These are phyloP conservation scores for Elaeagnus macrophylla DNA, from an alignment of 306 rosid genomes.

Conservation along the genomic window DNA sequence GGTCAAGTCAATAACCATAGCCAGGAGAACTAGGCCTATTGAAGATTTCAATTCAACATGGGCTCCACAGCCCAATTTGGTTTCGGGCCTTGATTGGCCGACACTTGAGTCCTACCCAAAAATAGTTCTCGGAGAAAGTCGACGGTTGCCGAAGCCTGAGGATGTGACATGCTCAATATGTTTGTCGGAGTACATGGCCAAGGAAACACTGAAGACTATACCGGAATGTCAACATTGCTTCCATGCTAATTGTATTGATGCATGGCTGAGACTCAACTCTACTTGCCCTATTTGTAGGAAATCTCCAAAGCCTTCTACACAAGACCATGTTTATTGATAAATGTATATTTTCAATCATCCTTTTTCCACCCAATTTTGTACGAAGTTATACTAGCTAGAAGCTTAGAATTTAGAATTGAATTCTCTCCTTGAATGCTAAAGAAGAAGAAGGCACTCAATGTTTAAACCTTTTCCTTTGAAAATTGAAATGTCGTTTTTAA, in stretches of 20 bases:
- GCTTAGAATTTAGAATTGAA: no score
- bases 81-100: constrained; percentile 39
- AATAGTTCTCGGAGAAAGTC: constrained; percentile 41
- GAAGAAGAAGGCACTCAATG: no score
- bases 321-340: not conserved
- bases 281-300: constrained; percentile 73
- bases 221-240: constrained; percentile 66
- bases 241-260: constrained; percentile 64
- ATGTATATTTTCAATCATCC: no score
- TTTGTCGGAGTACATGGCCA: constrained; percentile 50
- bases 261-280: constrained; percentile 59
- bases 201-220: constrained; percentile 49
- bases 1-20: constrained; percentile 18
- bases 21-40: constrained; percentile 7
- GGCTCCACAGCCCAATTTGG: constrained; percentile 16
- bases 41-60: constrained; percentile 33
- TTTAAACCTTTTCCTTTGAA: no score
- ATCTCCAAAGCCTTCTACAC: constrained; percentile 16
- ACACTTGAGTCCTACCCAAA: constrained; percentile 58
- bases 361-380: no score
- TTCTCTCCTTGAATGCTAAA: no score
- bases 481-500: no score
- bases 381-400: no score
- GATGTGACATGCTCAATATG: constrained; percentile 52
- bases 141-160: constrained; percentile 31